Percentiles rank a stretch among this genome's conserved stretches.
Conservation (phyloP, 176 grass and related monocot genomes). For the Ensete ventricosum region DNA sequence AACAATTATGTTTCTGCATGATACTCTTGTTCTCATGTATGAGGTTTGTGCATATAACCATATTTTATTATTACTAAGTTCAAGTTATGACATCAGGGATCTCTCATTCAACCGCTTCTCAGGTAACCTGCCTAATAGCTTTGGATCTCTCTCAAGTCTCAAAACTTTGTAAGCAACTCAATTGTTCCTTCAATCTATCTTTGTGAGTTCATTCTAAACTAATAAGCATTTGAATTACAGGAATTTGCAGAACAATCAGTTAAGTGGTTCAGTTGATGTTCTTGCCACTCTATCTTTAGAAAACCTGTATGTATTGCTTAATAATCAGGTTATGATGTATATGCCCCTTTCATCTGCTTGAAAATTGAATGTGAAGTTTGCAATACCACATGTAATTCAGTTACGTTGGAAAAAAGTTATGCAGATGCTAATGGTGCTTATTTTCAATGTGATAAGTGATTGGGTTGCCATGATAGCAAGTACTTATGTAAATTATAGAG, state of each 20-base stretch:
- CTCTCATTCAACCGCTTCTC: slow-evolving; percentile 80
- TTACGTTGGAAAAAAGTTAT: not conserved
- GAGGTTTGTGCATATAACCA: not conserved
- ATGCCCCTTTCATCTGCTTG: not conserved
- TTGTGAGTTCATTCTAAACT: slow-evolving; percentile 8
- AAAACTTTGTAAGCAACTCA: slow-evolving; percentile 61
- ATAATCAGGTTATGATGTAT: not conserved
- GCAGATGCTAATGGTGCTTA: not conserved
- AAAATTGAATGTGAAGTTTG: not conserved
- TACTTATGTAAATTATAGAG: not conserved
- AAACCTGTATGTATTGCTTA: slow-evolving; percentile 63
- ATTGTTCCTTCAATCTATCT: not conserved
- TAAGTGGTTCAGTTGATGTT: slow-evolving; percentile 55
- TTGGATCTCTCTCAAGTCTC: slow-evolving; percentile 46
- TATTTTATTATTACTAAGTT: slow-evolving; percentile 3
- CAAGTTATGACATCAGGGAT: slow-evolving; percentile 55
- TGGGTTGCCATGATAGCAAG: not conserved
- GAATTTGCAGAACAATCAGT: slow-evolving; percentile 82
- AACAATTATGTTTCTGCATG: too few species aligned
- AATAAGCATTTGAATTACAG: slow-evolving; percentile 31
- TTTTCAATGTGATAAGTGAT: not conserved
- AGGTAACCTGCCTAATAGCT: slow-evolving; percentile 72
- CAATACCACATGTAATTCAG: not conserved
- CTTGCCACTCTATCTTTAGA: slow-evolving; percentile 56
- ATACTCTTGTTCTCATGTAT: not conserved